Percentiles rank a stretch among this genome's conserved stretches.
Evolutionary conservation across 768 basidiomycete genomes (phyloP).

Genomic region (Phylloporus rhodoxanthus): DNA sequence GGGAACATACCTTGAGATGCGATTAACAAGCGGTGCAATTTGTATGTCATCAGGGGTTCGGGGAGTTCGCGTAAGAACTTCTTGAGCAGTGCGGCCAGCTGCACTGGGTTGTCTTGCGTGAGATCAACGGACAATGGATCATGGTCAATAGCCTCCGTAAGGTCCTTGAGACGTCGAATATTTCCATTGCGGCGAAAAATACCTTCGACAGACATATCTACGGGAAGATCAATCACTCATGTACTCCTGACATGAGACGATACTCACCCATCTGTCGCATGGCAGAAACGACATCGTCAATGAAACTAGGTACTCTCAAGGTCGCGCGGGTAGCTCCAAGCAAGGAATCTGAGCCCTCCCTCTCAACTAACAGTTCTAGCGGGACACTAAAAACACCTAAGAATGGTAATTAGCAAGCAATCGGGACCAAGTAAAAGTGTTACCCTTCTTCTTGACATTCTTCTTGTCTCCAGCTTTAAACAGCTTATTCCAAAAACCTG

Average conservation of each 20-base stretch:
- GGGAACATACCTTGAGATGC: constrained; percentile 73
- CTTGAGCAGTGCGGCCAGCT: constrained; percentile 93
- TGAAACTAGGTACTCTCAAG: constrained; percentile 90
- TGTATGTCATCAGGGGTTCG: constrained; percentile 93
- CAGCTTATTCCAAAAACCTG: constrained; percentile 91
- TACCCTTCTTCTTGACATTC: constrained; percentile 83
- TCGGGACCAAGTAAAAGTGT: constrained; percentile 10
- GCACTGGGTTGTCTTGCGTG: constrained; percentile 92
- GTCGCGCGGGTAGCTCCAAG: constrained; percentile 83
- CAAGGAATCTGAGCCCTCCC: constrained; percentile 92
- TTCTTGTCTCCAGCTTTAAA: constrained; percentile 92
- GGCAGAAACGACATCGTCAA: constrained; percentile 95
- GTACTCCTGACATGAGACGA: background rate
- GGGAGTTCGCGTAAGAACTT: constrained; percentile 95
- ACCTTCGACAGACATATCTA: constrained; percentile 98
- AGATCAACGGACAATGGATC: constrained; percentile 89
- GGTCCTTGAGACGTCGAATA: constrained; percentile 85
- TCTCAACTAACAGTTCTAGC: constrained; percentile 86
- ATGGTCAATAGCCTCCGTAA: constrained; percentile 91
- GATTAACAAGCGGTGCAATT: constrained; percentile 83
- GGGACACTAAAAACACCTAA: constrained; percentile 91
- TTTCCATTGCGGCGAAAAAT: constrained; percentile 99
- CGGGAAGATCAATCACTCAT: constrained; percentile 2
- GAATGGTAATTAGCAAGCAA: constrained; percentile 9
- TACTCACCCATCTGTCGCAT: constrained; percentile 97